Evolutionary conservation across 257 asterid species (phyloP).

Genomic region (Solanum clarkiae): DNA sequence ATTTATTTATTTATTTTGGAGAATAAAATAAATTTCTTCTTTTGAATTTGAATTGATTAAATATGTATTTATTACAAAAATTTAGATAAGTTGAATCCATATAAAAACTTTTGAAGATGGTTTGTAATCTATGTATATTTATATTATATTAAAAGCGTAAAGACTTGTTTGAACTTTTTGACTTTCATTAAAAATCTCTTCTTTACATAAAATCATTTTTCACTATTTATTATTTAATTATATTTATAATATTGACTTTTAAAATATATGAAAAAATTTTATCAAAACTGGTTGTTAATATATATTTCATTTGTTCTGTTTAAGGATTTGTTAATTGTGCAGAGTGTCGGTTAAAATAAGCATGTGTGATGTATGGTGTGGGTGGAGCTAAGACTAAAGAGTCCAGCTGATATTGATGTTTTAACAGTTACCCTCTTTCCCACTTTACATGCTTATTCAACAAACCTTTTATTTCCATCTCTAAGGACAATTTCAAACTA

Average conservation of each 20-base stretch:
- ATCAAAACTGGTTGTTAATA: too few relatives aligned
- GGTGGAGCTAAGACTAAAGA: not conserved
- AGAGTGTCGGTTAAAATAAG: not conserved
- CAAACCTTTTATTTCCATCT: not conserved
- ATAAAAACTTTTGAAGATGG: not conserved
- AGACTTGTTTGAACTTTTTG: too few relatives aligned
- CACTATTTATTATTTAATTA: too few relatives aligned
- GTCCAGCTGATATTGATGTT: slow-evolving; percentile 4
- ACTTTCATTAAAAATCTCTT: too few relatives aligned
- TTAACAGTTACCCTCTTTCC: slow-evolving; percentile 8
- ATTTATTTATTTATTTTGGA: not conserved
- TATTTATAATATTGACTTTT: too few relatives aligned
- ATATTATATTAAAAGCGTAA: too few relatives aligned
- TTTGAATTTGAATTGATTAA: not conserved
- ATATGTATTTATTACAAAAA: not conserved
- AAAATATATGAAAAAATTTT: too few relatives aligned
- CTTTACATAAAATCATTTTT: too few relatives aligned
- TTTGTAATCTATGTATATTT: not conserved
- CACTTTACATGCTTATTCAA: not conserved
- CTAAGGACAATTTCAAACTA: not conserved
- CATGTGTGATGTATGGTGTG: not conserved
- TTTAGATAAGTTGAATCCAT: not conserved
- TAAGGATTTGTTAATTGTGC: not conserved
- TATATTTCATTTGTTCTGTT: too few relatives aligned
- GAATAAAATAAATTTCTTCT: not conserved